Base-by-base conservation (phyloP, 2,329 filamentous ascomycete genomes). In the Aspergillus neoniger region DNA sequence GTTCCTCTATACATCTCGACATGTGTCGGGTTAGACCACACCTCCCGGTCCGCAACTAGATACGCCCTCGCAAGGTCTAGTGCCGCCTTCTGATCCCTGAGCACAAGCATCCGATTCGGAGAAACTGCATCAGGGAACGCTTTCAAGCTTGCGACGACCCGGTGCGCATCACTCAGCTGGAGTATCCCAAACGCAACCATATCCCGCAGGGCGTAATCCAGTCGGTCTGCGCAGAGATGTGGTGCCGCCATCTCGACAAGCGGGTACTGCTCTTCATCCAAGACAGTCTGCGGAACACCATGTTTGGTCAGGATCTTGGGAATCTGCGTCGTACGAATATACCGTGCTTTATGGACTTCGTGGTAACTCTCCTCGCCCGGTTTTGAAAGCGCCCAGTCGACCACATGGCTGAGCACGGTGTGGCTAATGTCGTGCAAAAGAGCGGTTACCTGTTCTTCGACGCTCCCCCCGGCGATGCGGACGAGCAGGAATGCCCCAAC, bases 341-440 rank as follows among this genome's bases (percentile, higher is more conserved):
- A 78, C 8, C 75, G 71, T 52, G 62, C 63, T 66, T 79, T 79
- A 65, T 79, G 74, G 3, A 75, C 70, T 63, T 79, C 77, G 65
- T 79, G 76, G 50, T 71, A 79, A 65, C 76, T 78, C 10, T 63
- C 71, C 48, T 76, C 76, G 2, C 74, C 72, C 0, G 76, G 73
- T 49, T 73, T 65, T 2, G 72, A 72, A 12, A 79, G 67, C 5
- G 75, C 76, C 62, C 70, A 69, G 61, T 79, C 76, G 8, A 78
- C 71, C 32, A 78, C 76, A 63, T 79, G 76, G 59, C 76, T 79
- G 63, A 79, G 73, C 47, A 69, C 66, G 17, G 77, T 79, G 62
- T 79, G 76, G 60, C 70, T 72, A 61, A 79, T 69, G 54, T 79
- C 76, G 57, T 79, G 76, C 6, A 79, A 71, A 15, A 79, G 70